Evolutionary conservation across 805 yeast genomes (phyloP), one percentile per base, ranked within the genome.

Genomic region (Metschnikowia koreensis): DNA sequence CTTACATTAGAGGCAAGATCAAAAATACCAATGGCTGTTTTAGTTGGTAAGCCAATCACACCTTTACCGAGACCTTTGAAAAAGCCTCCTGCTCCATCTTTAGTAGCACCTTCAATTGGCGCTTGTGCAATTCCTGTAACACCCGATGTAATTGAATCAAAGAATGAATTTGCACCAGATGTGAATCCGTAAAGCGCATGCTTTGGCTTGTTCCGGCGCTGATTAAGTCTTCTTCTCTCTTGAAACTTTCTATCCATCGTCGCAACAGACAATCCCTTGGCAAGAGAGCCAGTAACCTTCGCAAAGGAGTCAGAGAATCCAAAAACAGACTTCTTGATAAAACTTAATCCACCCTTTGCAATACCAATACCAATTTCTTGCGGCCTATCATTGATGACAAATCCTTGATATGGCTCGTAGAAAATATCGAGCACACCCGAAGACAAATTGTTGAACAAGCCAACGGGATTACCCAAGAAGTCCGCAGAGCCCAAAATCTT

Each of bases 401-500:
- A 89, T 0, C 99, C 99, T 65, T 91, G 94, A 63, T 93, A 94
- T 3, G 99, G 99, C 65, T 93, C 98, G 65, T 94, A 94, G 67
- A 94, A 94, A 16, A 94, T 87, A 67, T 94, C 99, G 81, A 91
- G 81, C 10, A 94, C 94, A 47, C 99, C 99, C 0, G 97, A 90
- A 51, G 96, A 85, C 51, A 94, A 75, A 59, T 91, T 92, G 66
- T 89, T 94, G 74, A 94, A 94, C 55, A 94, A 73, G 1, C 99
- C 99, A 29, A 96, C 98, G 0, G 99, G 99, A 59, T 96, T 94
- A 22, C 99, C 99, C 46, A 94, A 72, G 59, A 94, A 82, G 69
- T 96, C 99, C 0, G 98, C 99, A 16, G 97, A 90, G 0, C 99
- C 99, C 34, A 96, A 73, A 41, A 94, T 84, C 66, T 90, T 91